Evolutionary conservation across 495 filamentous ascomycete species (phyloP).

Genomic region (Tricharina praecox): DNA sequence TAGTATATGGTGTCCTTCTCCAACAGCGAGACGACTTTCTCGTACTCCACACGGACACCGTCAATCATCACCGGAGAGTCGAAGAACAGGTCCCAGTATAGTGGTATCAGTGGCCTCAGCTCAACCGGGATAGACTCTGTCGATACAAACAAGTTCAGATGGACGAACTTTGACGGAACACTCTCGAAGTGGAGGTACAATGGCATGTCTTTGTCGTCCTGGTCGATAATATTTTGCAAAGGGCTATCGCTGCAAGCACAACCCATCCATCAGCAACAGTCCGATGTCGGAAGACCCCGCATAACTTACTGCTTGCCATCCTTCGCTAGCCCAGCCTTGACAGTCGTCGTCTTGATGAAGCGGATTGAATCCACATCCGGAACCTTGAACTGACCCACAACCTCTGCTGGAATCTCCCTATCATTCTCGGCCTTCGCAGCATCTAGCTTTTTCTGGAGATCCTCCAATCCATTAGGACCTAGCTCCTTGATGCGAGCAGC

Average conservation of each 20-base stretch:
- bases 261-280: too few species aligned
- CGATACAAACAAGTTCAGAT: conserved; percentile 58
- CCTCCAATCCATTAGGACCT: conserved; percentile 49
- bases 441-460: conserved; percentile 58
- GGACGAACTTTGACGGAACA: conserved; percentile 76
- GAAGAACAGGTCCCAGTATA: conserved; percentile 88
- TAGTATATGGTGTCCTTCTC: conserved; percentile 85
- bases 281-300: background rate
- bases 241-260: conserved; percentile 39
- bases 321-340: conserved; percentile 63
- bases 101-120: conserved; percentile 59
- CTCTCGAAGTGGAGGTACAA: conserved; percentile 97
- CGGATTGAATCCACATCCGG: conserved; percentile 76
- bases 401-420: conserved; percentile 53
- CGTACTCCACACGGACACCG: conserved; percentile 66
- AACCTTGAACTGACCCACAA: conserved; percentile 65
- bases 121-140: conserved; percentile 55
- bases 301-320: conserved; percentile 2
- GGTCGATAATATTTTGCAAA: conserved; percentile 62
- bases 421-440: conserved; percentile 67
- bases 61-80: conserved; percentile 69
- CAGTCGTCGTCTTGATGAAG: conserved; percentile 78
- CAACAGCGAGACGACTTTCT: conserved; percentile 72
- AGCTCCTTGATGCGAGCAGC: conserved; percentile 41
- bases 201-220: conserved; percentile 44